Conservation (phyloP, 768 basidiomycete species). For the Boletus barrowsii region DNA sequence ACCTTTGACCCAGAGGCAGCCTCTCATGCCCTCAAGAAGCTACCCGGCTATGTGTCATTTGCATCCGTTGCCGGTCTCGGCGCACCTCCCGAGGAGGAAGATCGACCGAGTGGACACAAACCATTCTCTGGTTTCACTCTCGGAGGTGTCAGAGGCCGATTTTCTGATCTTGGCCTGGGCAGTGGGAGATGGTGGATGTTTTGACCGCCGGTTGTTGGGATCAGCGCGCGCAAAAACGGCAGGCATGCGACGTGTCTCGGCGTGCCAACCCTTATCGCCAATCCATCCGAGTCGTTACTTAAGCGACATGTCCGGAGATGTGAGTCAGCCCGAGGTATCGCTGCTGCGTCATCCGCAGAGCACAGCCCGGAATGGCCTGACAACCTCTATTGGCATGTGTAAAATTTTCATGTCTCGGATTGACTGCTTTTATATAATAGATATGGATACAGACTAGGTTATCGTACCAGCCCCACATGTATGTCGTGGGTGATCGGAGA, state of each 20-base stretch:
- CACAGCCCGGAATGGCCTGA: conserved; percentile 2
- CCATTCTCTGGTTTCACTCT: conserved; percentile 15
- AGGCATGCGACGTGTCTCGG: conserved; percentile 5
- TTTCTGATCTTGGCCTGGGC: conserved; percentile 27
- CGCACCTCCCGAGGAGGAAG: conserved; percentile 48
- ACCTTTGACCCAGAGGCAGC: conserved; percentile 64
- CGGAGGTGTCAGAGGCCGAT: conserved; percentile 17
- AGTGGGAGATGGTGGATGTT: conserved; percentile 34
- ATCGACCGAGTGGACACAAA: conserved; percentile 28
- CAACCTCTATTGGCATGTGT: conserved; percentile 1
- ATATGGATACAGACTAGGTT: conserved; percentile 24
- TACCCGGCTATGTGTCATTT: conserved; percentile 68
- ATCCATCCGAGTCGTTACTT: neutral
- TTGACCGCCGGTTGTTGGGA: conserved; percentile 9
- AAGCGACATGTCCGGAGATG: conserved; percentile 11
- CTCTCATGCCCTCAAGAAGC: conserved; percentile 50
- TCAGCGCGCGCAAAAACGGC: conserved; percentile 2
- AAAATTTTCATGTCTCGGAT: conserved; percentile 9
- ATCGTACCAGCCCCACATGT: conserved; percentile 10
- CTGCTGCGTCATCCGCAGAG: conserved; percentile 5
- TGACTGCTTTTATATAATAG: conserved; percentile 14
- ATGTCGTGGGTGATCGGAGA: conserved; percentile 3
- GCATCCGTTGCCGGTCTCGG: conserved; percentile 66
- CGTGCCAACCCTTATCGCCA: conserved; percentile 7
- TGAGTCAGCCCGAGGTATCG: conserved; percentile 22